Conservation (phyloP, 306 rosid species). For the Cyamopsis tetragonoloba region DNA sequence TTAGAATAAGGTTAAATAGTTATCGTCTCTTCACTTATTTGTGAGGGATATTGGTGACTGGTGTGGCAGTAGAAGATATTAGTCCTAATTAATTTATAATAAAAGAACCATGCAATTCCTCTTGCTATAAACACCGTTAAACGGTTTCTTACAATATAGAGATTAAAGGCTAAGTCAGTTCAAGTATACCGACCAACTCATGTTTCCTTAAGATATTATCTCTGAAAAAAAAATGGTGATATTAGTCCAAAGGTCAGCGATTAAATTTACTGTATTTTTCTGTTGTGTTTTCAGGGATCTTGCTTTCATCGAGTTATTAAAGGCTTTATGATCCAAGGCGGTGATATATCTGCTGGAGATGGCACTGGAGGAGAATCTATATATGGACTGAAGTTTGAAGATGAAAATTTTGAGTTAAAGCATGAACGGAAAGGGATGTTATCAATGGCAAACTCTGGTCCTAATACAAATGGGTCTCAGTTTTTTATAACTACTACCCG, state of each 20-base stretch:
- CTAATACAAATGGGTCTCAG: slow-evolving; percentile 82
- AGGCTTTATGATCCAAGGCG: slow-evolving; percentile 89
- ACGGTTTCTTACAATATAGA: neutral
- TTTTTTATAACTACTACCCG: slow-evolving; percentile 82
- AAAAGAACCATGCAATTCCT: neutral
- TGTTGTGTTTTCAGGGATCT: slow-evolving; percentile 53
- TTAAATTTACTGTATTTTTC: slow-evolving; percentile 3
- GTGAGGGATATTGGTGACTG: neutral
- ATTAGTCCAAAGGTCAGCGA: neutral
- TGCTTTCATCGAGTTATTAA: slow-evolving; percentile 73
- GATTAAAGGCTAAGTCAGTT: neutral
- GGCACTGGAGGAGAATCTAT: slow-evolving; percentile 94
- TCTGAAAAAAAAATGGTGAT: neutral
- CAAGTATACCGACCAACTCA: neutral
- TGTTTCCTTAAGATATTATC: neutral
- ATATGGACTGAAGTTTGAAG: slow-evolving; percentile 77
- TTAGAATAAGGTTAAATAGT: neutral
- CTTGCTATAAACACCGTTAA: neutral
- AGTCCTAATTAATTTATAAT: neutral
- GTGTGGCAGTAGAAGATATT: neutral
- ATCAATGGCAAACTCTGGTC: slow-evolving; percentile 90
- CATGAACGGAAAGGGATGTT: slow-evolving; percentile 96
- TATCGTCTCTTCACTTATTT: neutral
- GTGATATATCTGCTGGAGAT: slow-evolving; percentile 90
- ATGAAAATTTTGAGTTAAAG: slow-evolving; percentile 79